Evolutionary conservation across 768 basidiomycete species (phyloP).

Genomic region (Lactifluus subvellereus): DNA sequence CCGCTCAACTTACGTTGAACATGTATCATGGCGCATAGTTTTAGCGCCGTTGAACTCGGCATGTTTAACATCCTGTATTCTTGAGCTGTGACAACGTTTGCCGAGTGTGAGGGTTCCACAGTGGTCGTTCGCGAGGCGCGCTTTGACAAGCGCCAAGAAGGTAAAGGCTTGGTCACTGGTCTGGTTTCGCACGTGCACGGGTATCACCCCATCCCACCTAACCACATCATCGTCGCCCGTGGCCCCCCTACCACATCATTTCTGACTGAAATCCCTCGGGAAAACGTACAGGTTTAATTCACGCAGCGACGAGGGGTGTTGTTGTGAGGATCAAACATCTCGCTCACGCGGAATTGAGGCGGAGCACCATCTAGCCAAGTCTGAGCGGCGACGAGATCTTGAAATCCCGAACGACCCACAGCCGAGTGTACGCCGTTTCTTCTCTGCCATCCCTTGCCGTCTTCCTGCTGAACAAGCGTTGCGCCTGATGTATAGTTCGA

Average conservation of each 20-base stretch:
- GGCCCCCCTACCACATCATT: not conserved
- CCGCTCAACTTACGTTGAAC: conserved; percentile 1
- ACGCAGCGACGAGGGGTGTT: not conserved
- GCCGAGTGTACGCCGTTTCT: conserved; percentile 19
- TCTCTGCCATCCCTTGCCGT: not conserved
- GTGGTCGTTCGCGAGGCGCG: not conserved
- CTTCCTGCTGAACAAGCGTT: not conserved
- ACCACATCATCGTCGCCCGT: conserved; percentile 21
- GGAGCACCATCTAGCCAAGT: conserved; percentile 22
- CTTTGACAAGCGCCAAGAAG: not conserved
- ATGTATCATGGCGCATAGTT: not conserved
- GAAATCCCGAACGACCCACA: conserved; percentile 24
- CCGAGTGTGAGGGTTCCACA: not conserved
- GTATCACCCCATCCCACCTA: conserved; percentile 21
- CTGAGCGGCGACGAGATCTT: conserved; percentile 27
- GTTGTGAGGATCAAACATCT: not conserved
- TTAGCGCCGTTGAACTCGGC: conserved; percentile 1
- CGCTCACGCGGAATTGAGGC: conserved; percentile 21
- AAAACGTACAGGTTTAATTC: not conserved
- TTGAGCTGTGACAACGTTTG: not conserved
- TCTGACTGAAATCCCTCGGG: not conserved
- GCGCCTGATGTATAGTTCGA: not conserved
- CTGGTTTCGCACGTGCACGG: conserved; percentile 20
- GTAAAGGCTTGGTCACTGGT: not conserved
- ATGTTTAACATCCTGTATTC: not conserved